Evolutionary conservation across 2,329 filamentous ascomycete species (phyloP).

Genomic region (Pyrenophora seminiperda): DNA sequence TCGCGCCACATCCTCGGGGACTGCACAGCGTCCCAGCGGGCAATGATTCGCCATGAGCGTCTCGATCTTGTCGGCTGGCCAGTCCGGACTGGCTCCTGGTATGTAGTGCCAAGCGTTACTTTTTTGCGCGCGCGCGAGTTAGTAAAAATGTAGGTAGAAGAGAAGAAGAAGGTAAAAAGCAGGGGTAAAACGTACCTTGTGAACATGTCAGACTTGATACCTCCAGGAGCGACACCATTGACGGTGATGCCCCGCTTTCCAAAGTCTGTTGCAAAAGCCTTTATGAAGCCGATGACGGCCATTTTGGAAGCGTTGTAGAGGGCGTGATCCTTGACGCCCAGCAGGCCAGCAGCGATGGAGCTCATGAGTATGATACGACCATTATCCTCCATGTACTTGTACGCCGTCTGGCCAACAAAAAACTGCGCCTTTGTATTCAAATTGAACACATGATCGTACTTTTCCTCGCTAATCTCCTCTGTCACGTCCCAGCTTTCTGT

Average conservation of each 20-base stretch:
- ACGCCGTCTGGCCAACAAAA: conserved; percentile 77
- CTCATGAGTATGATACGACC: conserved; percentile 77
- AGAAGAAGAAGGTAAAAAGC: no score
- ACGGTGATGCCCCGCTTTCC: conserved; percentile 70
- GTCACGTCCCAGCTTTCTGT: conserved; percentile 71
- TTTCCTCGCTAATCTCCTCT: conserved; percentile 70
- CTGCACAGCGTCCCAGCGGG: conserved; percentile 55
- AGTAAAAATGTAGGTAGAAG: no score
- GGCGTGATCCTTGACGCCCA: conserved; percentile 72
- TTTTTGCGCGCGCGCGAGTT: no score
- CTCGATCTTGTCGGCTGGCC: conserved; percentile 58
- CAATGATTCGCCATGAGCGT: conserved; percentile 56
- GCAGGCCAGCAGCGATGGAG: conserved; percentile 69
- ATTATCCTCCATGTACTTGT: conserved; percentile 70
- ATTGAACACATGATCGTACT: conserved; percentile 73
- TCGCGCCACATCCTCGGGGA: conserved; percentile 53
- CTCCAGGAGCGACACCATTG: conserved; percentile 74
- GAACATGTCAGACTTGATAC: conserved; percentile 80
- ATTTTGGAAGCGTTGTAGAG: conserved; percentile 75
- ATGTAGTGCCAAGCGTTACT: conserved; percentile 60
- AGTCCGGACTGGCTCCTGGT: conserved; percentile 55
- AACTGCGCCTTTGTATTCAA: conserved; percentile 74
- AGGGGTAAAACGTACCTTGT: no score
- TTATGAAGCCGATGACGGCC: conserved; percentile 73
- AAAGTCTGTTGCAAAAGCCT: conserved; percentile 73